Base-by-base conservation (phyloP, 805 yeast species). In the Debaryomyces hansenii region DNA sequence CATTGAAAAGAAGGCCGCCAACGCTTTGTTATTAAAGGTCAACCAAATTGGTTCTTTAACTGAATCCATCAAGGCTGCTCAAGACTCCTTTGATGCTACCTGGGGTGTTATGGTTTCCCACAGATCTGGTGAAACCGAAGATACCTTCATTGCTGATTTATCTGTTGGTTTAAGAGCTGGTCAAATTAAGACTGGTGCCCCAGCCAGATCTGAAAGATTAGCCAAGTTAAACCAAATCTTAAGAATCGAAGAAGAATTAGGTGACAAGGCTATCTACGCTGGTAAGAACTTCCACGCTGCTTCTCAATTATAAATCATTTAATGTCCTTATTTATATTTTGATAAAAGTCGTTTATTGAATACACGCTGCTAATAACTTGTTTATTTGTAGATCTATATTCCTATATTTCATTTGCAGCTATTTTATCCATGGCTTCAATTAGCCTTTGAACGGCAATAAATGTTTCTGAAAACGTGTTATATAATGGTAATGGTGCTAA, bases 81-180 rank as follows among this genome's bases (percentile, higher is more conserved):
- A 87, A 74, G 94, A 87, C 76, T 88, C 98, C 50, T 91, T 83
- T 79, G 85, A 83, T 57, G 97, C 97, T 57, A 90, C 90, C 70
- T 92, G 99, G 99, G 97, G 97, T 83, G 97, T 91, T 70, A 91
- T 92, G 97, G 98, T 94, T 66, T 91, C 97, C 67, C 99, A 92
- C 90, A 90, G 99, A 85, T 91, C 97, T 64, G 99, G 99, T 80
- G 99, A 92, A 84, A 91, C 97, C 60, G 99, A 94, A 82, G 99
- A 94, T 79, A 86, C 95, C 67, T 85, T 89, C 81, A 92, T 92
- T 75, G 98, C 99, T 69, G 98, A 92, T 78, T 83, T 92, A 72
- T 80, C 90, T 66, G 99, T 94, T 65, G 98, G 98, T 82, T 83
- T 92, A 75, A 90, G 97, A 85, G 66, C 96, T 59, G 99, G 97